A percentile compares a stretch with the other conserved stretches of the same genome.
Evolutionary conservation across 2,329 filamentous ascomycete species (phyloP).

Genomic region (Aspergillus japonicus): DNA sequence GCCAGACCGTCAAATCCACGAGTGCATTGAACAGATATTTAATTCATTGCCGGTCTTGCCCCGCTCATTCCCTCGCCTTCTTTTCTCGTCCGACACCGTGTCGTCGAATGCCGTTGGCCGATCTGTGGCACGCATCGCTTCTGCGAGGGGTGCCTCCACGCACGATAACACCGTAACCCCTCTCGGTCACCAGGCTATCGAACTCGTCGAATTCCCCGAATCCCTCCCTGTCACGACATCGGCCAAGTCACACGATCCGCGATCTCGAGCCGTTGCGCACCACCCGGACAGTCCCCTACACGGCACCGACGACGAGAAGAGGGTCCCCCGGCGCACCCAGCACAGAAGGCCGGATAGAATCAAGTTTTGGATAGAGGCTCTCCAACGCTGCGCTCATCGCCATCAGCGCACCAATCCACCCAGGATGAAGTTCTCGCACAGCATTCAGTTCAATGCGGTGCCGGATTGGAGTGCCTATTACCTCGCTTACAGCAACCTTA

Average conservation of each 20-base stretch:
- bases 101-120: constrained; percentile 27
- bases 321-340: neutral
- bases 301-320: neutral
- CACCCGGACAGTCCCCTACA: neutral
- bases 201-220: constrained; percentile 31
- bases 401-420: constrained; percentile 49
- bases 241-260: constrained; percentile 8
- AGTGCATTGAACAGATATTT: neutral
- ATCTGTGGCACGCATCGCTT: constrained; percentile 27
- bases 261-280: constrained; percentile 6
- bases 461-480: constrained; percentile 99
- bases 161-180: constrained; percentile 13
- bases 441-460: constrained; percentile 98
- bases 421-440: constrained; percentile 99
- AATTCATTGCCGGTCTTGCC: neutral
- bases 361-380: constrained; percentile 36
- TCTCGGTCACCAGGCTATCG: constrained; percentile 31
- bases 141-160: constrained; percentile 26
- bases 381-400: constrained; percentile 25
- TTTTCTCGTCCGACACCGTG: constrained; percentile 20
- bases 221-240: constrained; percentile 10
- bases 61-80: constrained; percentile 3
- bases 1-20: neutral
- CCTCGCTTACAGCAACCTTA: constrained; percentile 96
- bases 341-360: constrained; percentile 21